A percentile compares a stretch with the other conserved stretches of the same genome.
Conservation (phyloP, 1,139 yeast genomes). For the Taphrina confusa region DNA sequence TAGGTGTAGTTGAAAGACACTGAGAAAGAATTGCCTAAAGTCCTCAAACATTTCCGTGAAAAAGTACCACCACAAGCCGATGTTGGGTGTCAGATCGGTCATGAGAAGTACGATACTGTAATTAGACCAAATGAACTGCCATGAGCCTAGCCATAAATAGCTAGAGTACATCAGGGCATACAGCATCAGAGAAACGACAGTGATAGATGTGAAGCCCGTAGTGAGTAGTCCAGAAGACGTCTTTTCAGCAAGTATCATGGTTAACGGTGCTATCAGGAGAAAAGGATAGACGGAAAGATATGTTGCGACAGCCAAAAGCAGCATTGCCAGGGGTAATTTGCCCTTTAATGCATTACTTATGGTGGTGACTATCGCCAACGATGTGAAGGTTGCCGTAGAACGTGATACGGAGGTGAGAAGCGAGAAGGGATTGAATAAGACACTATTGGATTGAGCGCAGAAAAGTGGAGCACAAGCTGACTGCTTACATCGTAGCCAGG, state of each 20-base stretch:
- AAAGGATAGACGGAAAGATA: constrained; percentile 66
- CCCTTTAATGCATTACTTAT: constrained; percentile 53
- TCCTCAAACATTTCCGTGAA: constrained; percentile 93
- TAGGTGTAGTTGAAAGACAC: constrained; percentile 79
- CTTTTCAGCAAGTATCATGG: constrained; percentile 37
- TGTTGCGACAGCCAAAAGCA: constrained; percentile 62
- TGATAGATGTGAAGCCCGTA: not conserved
- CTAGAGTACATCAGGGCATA: constrained; percentile 9
- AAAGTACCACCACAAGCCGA: constrained; percentile 98
- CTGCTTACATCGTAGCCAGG: constrained; percentile 38
- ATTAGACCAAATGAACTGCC: constrained; percentile 14
- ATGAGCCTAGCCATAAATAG: constrained; percentile 22
- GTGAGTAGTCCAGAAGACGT: constrained; percentile 42
- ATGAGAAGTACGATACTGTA: constrained; percentile 51
- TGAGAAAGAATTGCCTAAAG: constrained; percentile 78
- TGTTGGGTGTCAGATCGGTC: constrained; percentile 72
- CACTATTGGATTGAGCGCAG: constrained; percentile 58
- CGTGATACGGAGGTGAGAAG: constrained; percentile 68
- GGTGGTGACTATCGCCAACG: constrained; percentile 58
- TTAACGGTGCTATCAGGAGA: constrained; percentile 60
- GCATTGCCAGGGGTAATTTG: constrained; percentile 53
- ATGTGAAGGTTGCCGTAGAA: constrained; percentile 65
- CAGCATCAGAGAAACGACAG: constrained; percentile 7
- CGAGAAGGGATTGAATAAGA: constrained; percentile 77
- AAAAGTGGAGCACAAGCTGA: too few species aligned